A percentile compares a stretch with the other conserved stretches of the same genome.
phyloP scores from a whole-genome alignment of 352 stramenopile species.

The Aphanomyces euteiches region DNA sequence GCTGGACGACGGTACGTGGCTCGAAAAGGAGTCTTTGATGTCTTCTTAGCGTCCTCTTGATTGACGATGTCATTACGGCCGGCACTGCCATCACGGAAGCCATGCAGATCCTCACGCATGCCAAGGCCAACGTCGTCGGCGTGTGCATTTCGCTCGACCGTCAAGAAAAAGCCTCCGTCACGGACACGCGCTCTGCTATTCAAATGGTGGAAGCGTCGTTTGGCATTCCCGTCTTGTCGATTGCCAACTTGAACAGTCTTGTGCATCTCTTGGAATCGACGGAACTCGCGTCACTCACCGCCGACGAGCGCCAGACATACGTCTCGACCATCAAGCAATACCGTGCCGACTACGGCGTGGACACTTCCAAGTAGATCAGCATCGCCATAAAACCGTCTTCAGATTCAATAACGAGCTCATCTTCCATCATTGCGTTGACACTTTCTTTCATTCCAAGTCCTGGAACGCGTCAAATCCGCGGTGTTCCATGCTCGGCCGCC shows the following conservation, averaged over 20 bases:
- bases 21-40: neutral
- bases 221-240: slow-evolving; percentile 90
- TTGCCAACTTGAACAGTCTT: slow-evolving; percentile 91
- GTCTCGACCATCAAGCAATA: slow-evolving; percentile 70
- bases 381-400: no score
- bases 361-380: neutral
- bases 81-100: slow-evolving; percentile 97
- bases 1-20: slow-evolving; percentile 83
- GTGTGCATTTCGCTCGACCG: slow-evolving; percentile 97
- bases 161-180: slow-evolving; percentile 94
- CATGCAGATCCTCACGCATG: slow-evolving; percentile 84
- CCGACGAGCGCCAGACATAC: slow-evolving; percentile 57
- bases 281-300: slow-evolving; percentile 11
- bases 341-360: slow-evolving; percentile 67
- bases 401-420: no score
- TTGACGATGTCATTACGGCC: slow-evolving; percentile 99
- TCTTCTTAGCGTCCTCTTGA: slow-evolving; percentile 88
- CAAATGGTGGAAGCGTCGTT: slow-evolving; percentile 90
- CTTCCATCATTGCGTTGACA: no score
- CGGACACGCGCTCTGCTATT: slow-evolving; percentile 91
- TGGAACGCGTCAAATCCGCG: no score
- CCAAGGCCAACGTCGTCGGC: slow-evolving; percentile 91
- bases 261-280: slow-evolving; percentile 84
- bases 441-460: no score
- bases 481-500: slow-evolving; percentile 47